Base-by-base conservation (phyloP, 2,329 filamentous ascomycete genomes). In the Monosporascus ibericus region DNA sequence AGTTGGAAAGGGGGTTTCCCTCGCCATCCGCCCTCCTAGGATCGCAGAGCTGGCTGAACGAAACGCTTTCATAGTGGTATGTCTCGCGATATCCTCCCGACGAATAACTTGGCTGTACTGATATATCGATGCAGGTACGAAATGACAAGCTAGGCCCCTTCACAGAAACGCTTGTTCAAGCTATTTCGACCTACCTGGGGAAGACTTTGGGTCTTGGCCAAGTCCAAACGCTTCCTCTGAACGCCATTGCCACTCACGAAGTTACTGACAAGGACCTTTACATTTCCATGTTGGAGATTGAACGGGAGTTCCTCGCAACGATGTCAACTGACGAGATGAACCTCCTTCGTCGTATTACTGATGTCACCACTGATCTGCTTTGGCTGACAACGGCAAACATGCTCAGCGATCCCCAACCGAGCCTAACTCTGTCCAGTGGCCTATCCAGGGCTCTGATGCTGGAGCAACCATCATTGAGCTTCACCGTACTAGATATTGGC, bases 41-140 rank as follows among this genome's bases (percentile, higher is more conserved):
- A 7, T 15, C 7, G 34, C 34, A 37, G 15, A 15, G 7, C 34
- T 37, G 15, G 7, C 7, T 8, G 34, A 37, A 8, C 34, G 34
- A 37, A 37, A 37, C 7, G 34, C 34, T 37, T 37, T 37, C 7
- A 63, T 71, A 71, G 69, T 71, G 65, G 70, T 71, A 37, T 15
- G 7, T 37, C 34, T 37, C 17, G 48, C 42, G n/a, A n/a, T n/a
- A n/a, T n/a, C n/a, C n/a, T n/a, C n/a, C n/a, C n/a, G n/a, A n/a
- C n/a, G n/a, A n/a, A n/a, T n/a, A n/a, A n/a, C n/a, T n/a, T n/a
- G n/a, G n/a, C n/a, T n/a, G n/a, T n/a, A n/a, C n/a, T n/a, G n/a
- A n/a, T n/a, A 17, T 20, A 34, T 22, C 25, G 34, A 20, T 36
- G 24, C 9, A 30, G 25, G 5, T 15, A 24, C 9, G 6, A 30